phyloP scores from a whole-genome alignment of 805 yeast species.

The Metschnikowia dekortorum region DNA sequence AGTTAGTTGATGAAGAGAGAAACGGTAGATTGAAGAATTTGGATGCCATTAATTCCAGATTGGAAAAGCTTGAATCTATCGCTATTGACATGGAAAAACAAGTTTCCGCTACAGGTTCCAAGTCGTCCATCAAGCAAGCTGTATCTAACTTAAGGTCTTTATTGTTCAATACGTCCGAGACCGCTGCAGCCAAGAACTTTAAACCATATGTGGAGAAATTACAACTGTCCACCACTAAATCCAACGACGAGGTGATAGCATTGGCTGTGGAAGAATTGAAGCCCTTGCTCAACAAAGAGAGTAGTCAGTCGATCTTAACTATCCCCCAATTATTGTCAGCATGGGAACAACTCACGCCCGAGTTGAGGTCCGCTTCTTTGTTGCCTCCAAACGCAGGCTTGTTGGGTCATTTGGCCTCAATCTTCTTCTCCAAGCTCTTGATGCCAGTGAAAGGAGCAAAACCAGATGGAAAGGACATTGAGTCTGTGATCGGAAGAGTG shows the following conservation, averaged over 20 bases:
- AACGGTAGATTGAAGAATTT: conserved; percentile 71
- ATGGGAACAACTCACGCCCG: conserved; percentile 77
- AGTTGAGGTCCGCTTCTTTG: conserved; percentile 81
- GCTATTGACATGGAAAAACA: conserved; percentile 41
- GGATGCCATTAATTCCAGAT: conserved; percentile 51
- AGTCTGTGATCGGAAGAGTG: conserved; percentile 83
- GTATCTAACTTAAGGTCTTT: conserved; percentile 31
- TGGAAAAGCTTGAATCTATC: conserved; percentile 53
- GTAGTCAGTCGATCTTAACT: conserved; percentile 57
- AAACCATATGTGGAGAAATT: conserved; percentile 38
- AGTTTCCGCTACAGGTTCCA: conserved; percentile 30
- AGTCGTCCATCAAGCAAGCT: conserved; percentile 28
- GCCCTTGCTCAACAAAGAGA: conserved; percentile 33
- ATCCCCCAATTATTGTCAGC: conserved; percentile 73
- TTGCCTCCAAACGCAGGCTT: conserved; percentile 95
- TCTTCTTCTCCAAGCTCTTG: conserved; percentile 68
- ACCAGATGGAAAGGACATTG: conserved; percentile 79
- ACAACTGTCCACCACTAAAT: conserved; percentile 16
- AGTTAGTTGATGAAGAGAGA: conserved; percentile 56
- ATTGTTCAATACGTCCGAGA: conserved; percentile 21
- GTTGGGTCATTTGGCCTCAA: conserved; percentile 83
- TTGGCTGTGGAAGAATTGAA: conserved; percentile 32
- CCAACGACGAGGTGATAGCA: conserved; percentile 32
- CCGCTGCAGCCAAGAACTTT: conserved; percentile 24
- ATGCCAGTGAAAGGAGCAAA: conserved; percentile 70